A percentile compares a stretch with the other conserved stretches of the same genome.
Conservation (phyloP, 371 early-diverging fungal species). For the Zychaea mexicana region DNA sequence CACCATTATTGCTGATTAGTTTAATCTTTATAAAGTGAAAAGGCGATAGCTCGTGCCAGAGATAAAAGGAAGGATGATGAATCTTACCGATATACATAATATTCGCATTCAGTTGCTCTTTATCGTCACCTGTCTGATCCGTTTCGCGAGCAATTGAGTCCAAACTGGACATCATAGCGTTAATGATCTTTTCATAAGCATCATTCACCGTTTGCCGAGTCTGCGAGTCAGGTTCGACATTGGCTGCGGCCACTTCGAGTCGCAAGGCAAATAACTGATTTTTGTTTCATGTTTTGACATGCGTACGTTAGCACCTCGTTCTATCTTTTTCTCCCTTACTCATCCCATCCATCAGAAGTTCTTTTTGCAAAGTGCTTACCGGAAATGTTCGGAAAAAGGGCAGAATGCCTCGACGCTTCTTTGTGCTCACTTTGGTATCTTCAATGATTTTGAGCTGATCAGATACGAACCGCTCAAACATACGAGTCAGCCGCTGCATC, state of each 20-base stretch:
- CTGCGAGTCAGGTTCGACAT: slow-evolving; percentile 56
- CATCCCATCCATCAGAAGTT: no score
- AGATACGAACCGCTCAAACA: slow-evolving; percentile 83
- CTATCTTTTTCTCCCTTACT: no score
- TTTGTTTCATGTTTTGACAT: no score
- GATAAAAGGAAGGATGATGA: background rate
- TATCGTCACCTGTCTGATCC: slow-evolving; percentile 81
- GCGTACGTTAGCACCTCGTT: no score
- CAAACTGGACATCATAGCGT: slow-evolving; percentile 87
- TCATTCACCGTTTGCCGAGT: slow-evolving; percentile 76
- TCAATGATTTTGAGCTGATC: slow-evolving; percentile 92
- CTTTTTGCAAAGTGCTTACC: slow-evolving; percentile 44
- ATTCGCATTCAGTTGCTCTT: slow-evolving; percentile 90
- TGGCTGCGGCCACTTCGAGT: slow-evolving; percentile 60
- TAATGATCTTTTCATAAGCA: slow-evolving; percentile 83
- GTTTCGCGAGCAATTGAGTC: slow-evolving; percentile 82
- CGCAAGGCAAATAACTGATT: slow-evolving; percentile 78
- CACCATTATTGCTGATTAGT: no score
- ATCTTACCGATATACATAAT: slow-evolving; percentile 80
- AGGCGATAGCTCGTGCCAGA: background rate
- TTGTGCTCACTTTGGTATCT: slow-evolving; percentile 86
- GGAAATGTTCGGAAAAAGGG: slow-evolving; percentile 90
- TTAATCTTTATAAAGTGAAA: background rate
- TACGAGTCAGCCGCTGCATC: slow-evolving; percentile 61
- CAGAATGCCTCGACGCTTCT: slow-evolving; percentile 87